Evolutionary conservation across 2,329 filamentous ascomycete species (phyloP).

Genomic region (Aspergillus sp.): DNA sequence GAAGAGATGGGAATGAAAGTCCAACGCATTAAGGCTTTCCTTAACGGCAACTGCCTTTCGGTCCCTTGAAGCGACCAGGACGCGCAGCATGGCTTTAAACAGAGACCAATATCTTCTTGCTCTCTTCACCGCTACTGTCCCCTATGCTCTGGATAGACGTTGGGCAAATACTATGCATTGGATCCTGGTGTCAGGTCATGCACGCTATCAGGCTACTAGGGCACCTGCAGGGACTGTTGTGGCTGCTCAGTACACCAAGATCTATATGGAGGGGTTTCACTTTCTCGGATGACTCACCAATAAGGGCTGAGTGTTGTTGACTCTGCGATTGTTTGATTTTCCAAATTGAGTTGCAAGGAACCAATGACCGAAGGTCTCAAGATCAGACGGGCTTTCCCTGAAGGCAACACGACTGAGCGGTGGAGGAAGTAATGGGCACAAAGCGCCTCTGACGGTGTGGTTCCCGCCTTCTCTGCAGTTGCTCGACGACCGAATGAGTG

Average conservation of each 20-base stretch:
- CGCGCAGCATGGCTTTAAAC: slow-evolving; percentile 25
- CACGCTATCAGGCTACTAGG: slow-evolving; percentile 25
- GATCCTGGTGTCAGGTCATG: slow-evolving; percentile 16
- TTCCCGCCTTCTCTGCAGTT: neutral
- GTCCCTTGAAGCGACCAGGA: slow-evolving; percentile 15
- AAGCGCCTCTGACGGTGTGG: neutral
- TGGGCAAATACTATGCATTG: slow-evolving; percentile 11
- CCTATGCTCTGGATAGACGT: slow-evolving; percentile 11
- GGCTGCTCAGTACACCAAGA: slow-evolving; percentile 19
- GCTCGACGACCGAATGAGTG: neutral
- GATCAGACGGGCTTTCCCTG: neutral
- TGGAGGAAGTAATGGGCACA: neutral
- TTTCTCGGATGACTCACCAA: slow-evolving; percentile 16
- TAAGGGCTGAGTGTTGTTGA: neutral
- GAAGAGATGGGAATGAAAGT: slow-evolving; percentile 1
- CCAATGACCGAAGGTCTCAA: neutral
- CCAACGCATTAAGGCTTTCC: slow-evolving; percentile 8
- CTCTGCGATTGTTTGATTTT: neutral
- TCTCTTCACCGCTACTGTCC: slow-evolving; percentile 30
- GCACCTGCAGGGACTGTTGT: slow-evolving; percentile 29
- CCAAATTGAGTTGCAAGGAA: neutral
- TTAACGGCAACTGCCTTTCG: slow-evolving; percentile 11
- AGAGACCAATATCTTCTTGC: slow-evolving; percentile 12
- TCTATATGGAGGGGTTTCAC: slow-evolving; percentile 28
- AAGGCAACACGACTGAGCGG: neutral